Evolutionary conservation across 306 rosid species (phyloP), one percentile per base, ranked within the genome.

Genomic region (Vicia villosa): DNA sequence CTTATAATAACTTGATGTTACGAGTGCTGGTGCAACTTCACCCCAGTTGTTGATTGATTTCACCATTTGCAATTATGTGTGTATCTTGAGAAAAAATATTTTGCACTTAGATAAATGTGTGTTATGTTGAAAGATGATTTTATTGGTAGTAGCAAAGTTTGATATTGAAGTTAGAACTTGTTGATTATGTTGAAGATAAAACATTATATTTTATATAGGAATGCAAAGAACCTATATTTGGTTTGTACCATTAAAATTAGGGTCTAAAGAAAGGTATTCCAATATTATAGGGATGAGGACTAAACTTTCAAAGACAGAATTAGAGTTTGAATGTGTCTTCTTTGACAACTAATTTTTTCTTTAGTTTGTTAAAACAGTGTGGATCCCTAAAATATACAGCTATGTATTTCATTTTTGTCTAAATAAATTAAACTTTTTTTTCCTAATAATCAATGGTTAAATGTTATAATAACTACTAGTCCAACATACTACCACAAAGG

Each of bases 21-120:
- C 1, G 8, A 77, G 69, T 10, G 56, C 0, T 36, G 81, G 81
- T 71, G 81, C 77, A 16, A 77, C 77, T 65, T 77, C 81, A 16
- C 81, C 81, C 77, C 73, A 71, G 0, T 22, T 77, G 7, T 70
- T 4, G 21, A 56, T 45, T 6, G 64, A 47, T 19, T 65, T 64
- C 61, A 62, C 70, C 76, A 77, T 70, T 76, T 63, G 63, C 10
- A 11, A 63, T 63, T 34, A 10, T 34, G n/a, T 70, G 7, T 52
- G 34, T 30, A 63, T 42, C 28, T 69, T 13, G 0, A 20, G 1
- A 3, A 15, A 3, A n/a, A 42, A n/a, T 37, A 16, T 21, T 42
- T 26, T 47, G 15, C 6, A 13, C 36, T 19, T 74, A 13, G 15
- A 34, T 6, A 46, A 7, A 14, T 8, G 7, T 17, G 12, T 5